Conservation (phyloP, 1,139 yeast genomes). For the Hyphopichia fennica region DNA sequence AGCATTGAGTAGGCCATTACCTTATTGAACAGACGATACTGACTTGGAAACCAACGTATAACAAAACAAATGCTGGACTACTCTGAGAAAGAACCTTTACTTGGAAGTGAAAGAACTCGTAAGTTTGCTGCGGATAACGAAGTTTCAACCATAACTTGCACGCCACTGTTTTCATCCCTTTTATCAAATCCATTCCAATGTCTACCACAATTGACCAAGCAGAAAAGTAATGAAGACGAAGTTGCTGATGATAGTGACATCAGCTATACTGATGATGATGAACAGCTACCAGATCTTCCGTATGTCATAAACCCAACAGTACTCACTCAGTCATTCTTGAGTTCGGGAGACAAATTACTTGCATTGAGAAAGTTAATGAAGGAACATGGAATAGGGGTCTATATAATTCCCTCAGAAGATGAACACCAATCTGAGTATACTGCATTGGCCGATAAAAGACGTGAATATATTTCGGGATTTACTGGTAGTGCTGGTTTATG, state of each 20-base stretch:
- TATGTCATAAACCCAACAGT: slow-evolving; percentile 10
- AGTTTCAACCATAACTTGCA: slow-evolving; percentile 21
- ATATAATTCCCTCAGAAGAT: slow-evolving; percentile 88
- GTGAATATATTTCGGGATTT: slow-evolving; percentile 53
- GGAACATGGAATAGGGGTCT: slow-evolving; percentile 65
- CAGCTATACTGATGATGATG: slow-evolving; percentile 22
- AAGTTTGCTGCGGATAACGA: slow-evolving; percentile 13
- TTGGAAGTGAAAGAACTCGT: slow-evolving; percentile 9
- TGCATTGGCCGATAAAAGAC: slow-evolving; percentile 49
- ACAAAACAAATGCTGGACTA: not conserved
- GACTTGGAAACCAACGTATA: too few relatives aligned
- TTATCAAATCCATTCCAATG: slow-evolving; percentile 25
- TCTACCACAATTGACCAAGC: slow-evolving; percentile 17
- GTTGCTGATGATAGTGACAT: slow-evolving; percentile 11
- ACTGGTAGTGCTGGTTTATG: slow-evolving; percentile 62
- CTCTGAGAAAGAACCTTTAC: slow-evolving; percentile 26
- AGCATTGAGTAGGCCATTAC: too few relatives aligned
- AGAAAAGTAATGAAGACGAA: slow-evolving; percentile 1
- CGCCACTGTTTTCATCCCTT: slow-evolving; percentile 20
- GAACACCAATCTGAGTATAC: slow-evolving; percentile 68
- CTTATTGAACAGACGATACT: too few relatives aligned
- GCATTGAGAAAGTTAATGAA: slow-evolving; percentile 53
- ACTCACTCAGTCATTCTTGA: slow-evolving; percentile 8
- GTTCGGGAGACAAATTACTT: slow-evolving; percentile 24
- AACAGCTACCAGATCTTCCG: slow-evolving; percentile 28